Evolutionary conservation across 225 moss, liverwort and hornwort species (phyloP).

Genomic region (Pseudisothecium myosuroides): DNA sequence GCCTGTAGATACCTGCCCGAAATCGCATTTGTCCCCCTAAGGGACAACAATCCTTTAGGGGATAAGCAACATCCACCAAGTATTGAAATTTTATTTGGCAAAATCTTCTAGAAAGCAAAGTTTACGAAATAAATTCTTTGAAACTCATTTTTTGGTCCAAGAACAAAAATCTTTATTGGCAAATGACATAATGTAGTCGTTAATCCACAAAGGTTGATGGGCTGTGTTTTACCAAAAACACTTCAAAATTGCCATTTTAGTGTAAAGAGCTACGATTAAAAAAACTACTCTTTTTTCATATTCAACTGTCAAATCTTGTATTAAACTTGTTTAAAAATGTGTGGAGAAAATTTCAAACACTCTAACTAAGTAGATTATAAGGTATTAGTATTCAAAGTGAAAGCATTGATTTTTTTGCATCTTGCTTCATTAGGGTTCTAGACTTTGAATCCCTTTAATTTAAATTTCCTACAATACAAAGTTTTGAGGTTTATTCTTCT

Average conservation of each 20-base stretch:
- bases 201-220: rapidly evolving
- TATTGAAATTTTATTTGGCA: background rate
- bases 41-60: no score
- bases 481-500: background rate
- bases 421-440: rapidly evolving
- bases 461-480: background rate
- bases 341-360: background rate
- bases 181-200: background rate
- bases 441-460: background rate
- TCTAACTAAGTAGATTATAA: background rate
- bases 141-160: background rate
- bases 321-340: background rate
- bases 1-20: no score
- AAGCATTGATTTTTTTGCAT: background rate
- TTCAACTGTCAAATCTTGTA: background rate
- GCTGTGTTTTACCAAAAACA: background rate
- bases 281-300: background rate
- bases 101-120: background rate
- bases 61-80: background rate
- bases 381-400: background rate
- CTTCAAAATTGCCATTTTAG: background rate
- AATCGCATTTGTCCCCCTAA: no score
- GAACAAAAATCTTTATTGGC: background rate
- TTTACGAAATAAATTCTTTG: background rate
- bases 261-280: background rate